These are phyloP conservation scores for Xerocomus spinulosus DNA, from an alignment of 768 basidiomycete species.

Conservation along the genomic window DNA sequence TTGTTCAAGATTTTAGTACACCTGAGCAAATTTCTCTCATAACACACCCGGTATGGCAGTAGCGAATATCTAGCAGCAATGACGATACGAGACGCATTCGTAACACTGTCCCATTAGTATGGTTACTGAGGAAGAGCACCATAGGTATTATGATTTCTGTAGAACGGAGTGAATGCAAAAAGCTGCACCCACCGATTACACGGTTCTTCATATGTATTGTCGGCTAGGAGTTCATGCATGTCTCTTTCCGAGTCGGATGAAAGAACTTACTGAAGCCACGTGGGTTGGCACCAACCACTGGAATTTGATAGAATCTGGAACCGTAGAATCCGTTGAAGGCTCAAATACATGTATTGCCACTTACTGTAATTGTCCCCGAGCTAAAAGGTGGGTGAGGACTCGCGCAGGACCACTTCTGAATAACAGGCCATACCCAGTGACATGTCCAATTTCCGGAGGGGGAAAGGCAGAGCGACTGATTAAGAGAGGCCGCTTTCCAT, in stretches of 20 bases:
- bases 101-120: constrained; percentile 77
- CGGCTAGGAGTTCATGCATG: constrained; percentile 20
- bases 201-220: constrained; percentile 74
- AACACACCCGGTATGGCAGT: constrained; percentile 72
- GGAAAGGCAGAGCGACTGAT: constrained; percentile 69
- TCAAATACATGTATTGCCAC: constrained; percentile 68
- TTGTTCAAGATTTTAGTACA: constrained; percentile 1
- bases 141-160: constrained; percentile 68
- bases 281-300: constrained; percentile 79
- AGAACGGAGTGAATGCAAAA: constrained; percentile 80
- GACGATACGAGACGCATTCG: constrained; percentile 64
- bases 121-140: constrained; percentile 73
- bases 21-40: background rate
- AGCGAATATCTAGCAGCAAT: constrained; percentile 68
- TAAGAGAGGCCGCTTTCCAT: constrained; percentile 64
- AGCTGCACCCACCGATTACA: constrained; percentile 86
- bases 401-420: background rate
- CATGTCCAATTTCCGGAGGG: constrained; percentile 66
- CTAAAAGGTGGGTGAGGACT: constrained; percentile 26
- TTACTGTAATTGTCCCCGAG: constrained; percentile 74
- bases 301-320: constrained; percentile 83
- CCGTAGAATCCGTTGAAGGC: constrained; percentile 71
- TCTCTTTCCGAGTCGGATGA: background rate
- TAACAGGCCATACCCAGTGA: constrained; percentile 49
- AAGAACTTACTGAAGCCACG: constrained; percentile 28